phyloP scores from a whole-genome alignment of 2,329 filamentous ascomycete genomes.

The Monosporascus sp. region DNA sequence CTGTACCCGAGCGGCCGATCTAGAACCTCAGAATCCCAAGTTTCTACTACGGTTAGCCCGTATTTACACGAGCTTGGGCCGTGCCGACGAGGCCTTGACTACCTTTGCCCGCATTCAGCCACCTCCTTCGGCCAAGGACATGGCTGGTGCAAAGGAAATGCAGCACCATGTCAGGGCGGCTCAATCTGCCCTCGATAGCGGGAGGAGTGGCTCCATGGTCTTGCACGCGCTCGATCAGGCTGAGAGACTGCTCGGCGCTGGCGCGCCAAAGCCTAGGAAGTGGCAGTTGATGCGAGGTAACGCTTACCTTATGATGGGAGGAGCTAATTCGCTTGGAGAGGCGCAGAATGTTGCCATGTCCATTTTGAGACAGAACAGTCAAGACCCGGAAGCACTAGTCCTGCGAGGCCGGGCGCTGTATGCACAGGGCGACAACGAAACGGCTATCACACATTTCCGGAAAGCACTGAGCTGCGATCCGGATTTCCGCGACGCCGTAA shows the following conservation, averaged over 20 bases:
- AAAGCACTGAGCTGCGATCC: constrained; percentile 87
- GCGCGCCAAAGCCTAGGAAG: constrained; percentile 78
- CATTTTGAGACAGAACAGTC: constrained; percentile 76
- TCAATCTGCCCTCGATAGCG: constrained; percentile 67
- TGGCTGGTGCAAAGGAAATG: constrained; percentile 79
- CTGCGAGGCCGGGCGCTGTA: constrained; percentile 85
- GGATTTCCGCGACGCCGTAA: constrained; percentile 83
- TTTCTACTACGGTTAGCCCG: constrained; percentile 82
- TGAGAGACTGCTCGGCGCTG: constrained; percentile 68
- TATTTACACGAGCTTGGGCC: constrained; percentile 82
- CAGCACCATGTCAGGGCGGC: constrained; percentile 74
- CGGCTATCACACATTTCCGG: constrained; percentile 87
- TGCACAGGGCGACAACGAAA: constrained; percentile 88
- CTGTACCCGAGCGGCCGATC: constrained; percentile 72
- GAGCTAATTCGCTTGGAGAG: constrained; percentile 81
- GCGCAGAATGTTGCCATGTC: constrained; percentile 90
- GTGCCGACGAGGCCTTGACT: constrained; percentile 78
- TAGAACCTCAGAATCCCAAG: constrained; percentile 83
- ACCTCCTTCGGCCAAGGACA: constrained; percentile 78
- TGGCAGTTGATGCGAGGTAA: constrained; percentile 92
- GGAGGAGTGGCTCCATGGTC: constrained; percentile 83
- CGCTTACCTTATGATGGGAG: constrained; percentile 88
- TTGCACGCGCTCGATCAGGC: constrained; percentile 89
- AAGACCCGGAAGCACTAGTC: constrained; percentile 90
- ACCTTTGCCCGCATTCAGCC: constrained; percentile 78